Evolutionary conservation across 345 rosid genomes (phyloP), one percentile per base, ranked within the genome.

Genomic region (Lagerstroemia speciosa): DNA sequence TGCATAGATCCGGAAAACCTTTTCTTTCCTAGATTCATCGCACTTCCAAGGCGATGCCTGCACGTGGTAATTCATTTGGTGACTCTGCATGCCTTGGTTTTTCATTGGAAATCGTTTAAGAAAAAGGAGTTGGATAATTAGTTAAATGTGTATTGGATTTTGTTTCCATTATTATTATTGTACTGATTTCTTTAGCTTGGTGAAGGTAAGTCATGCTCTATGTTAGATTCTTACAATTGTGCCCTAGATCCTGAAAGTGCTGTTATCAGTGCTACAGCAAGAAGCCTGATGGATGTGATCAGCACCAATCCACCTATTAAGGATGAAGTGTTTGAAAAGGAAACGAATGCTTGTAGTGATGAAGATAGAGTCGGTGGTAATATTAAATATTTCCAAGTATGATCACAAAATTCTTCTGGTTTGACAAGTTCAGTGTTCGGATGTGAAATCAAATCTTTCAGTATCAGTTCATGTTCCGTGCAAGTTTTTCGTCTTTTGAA

Each of bases 111-210:
- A 41, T 41, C 17, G 11, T 41, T 15, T 2, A 16, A 19, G 24
- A 40, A 45, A 29, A 45, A 66, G 45, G 58, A 8, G 14, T 31
- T 46, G 34, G 26, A 30, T 0, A 46, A 66, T 66, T 52, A 2
- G 34, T 36, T 27, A 2, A 78, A 66, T 69, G 77, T 20, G 17
- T 69, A 48, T 36, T 33, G 16, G 17, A 27, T 45, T 41, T 16
- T 38, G 3, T 41, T 19, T 8, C 16, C 48, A 9, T 5, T 66
- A 16, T 41, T 41, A 41, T 41, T 36, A n/a, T n/a, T n/a, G n/a
- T n/a, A n/a, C n/a, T 41, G 0, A 41, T 11, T 41, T 41, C 1
- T 15, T 41, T 41, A 7, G 46, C 46, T 41, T 15, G 46, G 17
- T 7, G 17, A 41, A 41, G 17, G 46, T 15, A 41, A 41, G 46